Evolutionary conservation across 75 land plant species (phyloP).

Genomic region (Selaginella tamariscina): DNA sequence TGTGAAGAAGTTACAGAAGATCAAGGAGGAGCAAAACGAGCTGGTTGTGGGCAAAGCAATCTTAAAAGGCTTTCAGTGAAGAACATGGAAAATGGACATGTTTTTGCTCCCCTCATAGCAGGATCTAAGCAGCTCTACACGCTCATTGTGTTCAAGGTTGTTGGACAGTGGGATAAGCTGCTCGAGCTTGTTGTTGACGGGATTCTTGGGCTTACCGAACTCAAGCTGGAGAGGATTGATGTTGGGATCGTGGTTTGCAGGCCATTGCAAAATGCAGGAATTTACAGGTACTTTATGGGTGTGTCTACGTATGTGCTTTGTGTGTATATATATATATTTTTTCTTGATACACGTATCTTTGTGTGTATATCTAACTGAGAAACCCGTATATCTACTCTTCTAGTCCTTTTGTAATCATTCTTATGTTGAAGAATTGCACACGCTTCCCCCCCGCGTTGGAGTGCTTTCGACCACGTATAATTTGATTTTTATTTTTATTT

Average conservation of each 20-base stretch:
- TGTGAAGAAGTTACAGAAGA: slow-evolving; percentile 6
- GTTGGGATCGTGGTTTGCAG: too few relatives aligned
- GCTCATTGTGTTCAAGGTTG: slow-evolving; percentile 6
- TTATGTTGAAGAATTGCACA: too few relatives aligned
- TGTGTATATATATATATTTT: too few relatives aligned
- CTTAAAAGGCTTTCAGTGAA: background rate
- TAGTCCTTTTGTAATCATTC: too few relatives aligned
- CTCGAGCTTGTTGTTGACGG: background rate
- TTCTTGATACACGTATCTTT: too few relatives aligned
- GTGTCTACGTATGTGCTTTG: too few relatives aligned
- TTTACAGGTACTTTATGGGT: slow-evolving; percentile 54
- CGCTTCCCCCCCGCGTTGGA: too few relatives aligned
- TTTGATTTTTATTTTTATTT: too few relatives aligned
- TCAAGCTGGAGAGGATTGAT: background rate
- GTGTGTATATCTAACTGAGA: too few relatives aligned
- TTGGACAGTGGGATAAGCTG: slow-evolving; percentile 1
- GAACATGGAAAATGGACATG: background rate
- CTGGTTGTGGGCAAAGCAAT: background rate
- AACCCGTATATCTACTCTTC: too few relatives aligned
- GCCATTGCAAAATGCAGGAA: slow-evolving; percentile 3
- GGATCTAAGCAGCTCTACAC: background rate
- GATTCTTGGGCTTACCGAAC: background rate
- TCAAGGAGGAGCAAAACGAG: background rate
- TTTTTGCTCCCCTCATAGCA: background rate
- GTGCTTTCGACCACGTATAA: too few relatives aligned